A percentile compares a stretch with the other conserved stretches of the same genome.
Evolutionary conservation across 2,329 filamentous ascomycete species (phyloP).

Genomic region (Metarhizium robertsii): DNA sequence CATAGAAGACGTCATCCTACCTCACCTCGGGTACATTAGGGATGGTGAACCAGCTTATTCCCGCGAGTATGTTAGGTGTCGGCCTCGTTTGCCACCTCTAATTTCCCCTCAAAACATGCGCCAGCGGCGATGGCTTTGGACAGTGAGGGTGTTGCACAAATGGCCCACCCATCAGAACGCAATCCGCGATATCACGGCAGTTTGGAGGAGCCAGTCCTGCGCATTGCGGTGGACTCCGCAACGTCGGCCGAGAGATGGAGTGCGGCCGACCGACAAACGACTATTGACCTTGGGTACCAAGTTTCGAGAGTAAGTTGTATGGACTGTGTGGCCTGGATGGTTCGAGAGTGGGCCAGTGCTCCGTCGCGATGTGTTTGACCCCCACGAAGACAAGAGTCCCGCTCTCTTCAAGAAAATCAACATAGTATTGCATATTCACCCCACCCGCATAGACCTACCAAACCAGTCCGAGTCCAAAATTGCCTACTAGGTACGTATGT

Average conservation of each 20-base stretch:
- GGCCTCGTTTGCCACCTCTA: not conserved
- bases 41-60: not conserved
- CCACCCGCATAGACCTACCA: too few relatives aligned
- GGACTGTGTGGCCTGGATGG: too few relatives aligned
- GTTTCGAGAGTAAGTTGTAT: not conserved
- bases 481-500: too few relatives aligned
- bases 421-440: too few relatives aligned
- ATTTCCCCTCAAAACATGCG: not conserved
- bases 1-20: not conserved
- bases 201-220: not conserved
- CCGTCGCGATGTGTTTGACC: too few relatives aligned
- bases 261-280: not conserved
- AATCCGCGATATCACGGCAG: not conserved
- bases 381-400: too few relatives aligned
- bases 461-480: too few relatives aligned
- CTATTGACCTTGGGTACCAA: not conserved
- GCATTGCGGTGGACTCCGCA: not conserved
- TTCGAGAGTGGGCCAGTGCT: too few relatives aligned
- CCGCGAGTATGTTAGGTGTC: not conserved
- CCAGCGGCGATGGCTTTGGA: not conserved
- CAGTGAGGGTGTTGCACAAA: not conserved
- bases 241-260: not conserved
- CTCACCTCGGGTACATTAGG: too few relatives aligned
- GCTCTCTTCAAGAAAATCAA: too few relatives aligned
- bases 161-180: not conserved